These are phyloP conservation scores for Sugiyamaella qingdaonensis DNA, from an alignment of 805 yeast genomes.

Conservation along the genomic window DNA sequence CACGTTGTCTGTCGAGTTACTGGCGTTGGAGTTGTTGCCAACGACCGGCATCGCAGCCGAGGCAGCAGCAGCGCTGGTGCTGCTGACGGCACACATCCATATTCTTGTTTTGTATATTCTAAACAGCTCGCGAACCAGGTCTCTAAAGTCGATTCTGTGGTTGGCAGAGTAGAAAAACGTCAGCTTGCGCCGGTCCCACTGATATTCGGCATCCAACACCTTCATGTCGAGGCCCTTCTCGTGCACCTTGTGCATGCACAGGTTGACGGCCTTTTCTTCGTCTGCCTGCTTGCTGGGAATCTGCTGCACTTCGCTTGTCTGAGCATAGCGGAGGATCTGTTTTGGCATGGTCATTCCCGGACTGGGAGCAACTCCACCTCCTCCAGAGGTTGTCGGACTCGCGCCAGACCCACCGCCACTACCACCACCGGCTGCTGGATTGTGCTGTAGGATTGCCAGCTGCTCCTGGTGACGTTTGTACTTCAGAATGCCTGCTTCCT, in stretches of 20 bases:
- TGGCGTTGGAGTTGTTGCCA: not conserved
- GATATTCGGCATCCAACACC: slow-evolving; percentile 76
- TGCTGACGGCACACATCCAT: slow-evolving; percentile 76
- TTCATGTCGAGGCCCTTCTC: slow-evolving; percentile 50
- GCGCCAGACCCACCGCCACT: not conserved
- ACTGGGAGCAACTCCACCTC: slow-evolving; percentile 10
- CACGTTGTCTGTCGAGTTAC: not conserved
- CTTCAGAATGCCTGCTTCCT: slow-evolving; percentile 65
- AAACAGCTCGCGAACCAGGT: slow-evolving; percentile 69
- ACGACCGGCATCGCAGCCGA: not conserved
- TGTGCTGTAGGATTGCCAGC: slow-evolving; percentile 52
- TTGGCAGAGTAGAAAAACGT: slow-evolving; percentile 67
- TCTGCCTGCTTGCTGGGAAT: slow-evolving; percentile 56
- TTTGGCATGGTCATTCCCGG: slow-evolving; percentile 64
- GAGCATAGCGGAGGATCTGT: slow-evolving; percentile 60
- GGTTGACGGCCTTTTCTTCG: slow-evolving; percentile 62
- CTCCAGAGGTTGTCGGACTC: not conserved
- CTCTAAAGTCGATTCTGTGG: slow-evolving; percentile 72
- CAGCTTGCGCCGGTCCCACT: slow-evolving; percentile 77
- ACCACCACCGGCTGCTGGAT: slow-evolving; percentile 31
- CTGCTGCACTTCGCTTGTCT: slow-evolving; percentile 54
- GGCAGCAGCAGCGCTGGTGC: slow-evolving; percentile 10
- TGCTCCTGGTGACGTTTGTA: slow-evolving; percentile 67
- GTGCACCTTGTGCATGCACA: slow-evolving; percentile 56
- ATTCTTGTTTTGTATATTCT: slow-evolving; percentile 73